These are phyloP conservation scores for Lophium mytilinum DNA, from an alignment of 495 filamentous ascomycete genomes.

Conservation along the genomic window DNA sequence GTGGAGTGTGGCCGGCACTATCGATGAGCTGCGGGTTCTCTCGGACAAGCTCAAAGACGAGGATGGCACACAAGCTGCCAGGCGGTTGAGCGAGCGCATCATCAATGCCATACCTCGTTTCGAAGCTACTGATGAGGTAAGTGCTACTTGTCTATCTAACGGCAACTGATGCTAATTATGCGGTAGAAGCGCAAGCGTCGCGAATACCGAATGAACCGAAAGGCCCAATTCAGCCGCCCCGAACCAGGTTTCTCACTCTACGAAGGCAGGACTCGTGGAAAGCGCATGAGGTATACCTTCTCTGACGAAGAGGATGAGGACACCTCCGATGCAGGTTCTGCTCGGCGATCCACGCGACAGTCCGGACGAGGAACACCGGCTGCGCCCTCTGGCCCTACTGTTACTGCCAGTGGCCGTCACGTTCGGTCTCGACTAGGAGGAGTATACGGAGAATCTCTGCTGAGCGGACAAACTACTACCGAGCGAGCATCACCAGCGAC, in stretches of 20 bases:
- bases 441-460: conserved; percentile 65
- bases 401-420: conserved; percentile 85
- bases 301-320: conserved; percentile 71
- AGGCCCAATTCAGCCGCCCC: conserved; percentile 79
- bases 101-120: conserved; percentile 80
- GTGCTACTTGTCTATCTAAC: conserved; percentile 6
- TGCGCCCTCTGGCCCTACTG: conserved; percentile 52
- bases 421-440: conserved; percentile 67
- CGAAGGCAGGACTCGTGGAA: conserved; percentile 91
- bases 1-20: conserved; percentile 85
- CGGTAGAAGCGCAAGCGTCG: conserved; percentile 78
- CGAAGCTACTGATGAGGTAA: conserved; percentile 84
- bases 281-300: conserved; percentile 91
- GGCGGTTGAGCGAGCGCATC: conserved; percentile 68
- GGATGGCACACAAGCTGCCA: conserved; percentile 72
- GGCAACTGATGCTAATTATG: conserved; percentile 29
- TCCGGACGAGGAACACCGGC: conserved; percentile 64
- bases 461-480: conserved; percentile 42
- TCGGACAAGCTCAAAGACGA: conserved; percentile 61
- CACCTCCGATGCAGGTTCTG: conserved; percentile 53
- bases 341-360: conserved; percentile 66
- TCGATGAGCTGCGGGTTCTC: conserved; percentile 73
- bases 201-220: conserved; percentile 80
- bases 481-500: conserved; percentile 24
- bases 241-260: conserved; percentile 88